Evolutionary conservation across 2,329 filamentous ascomycete genomes (phyloP), one percentile per base, ranked within the genome.

Genomic region (Tolypocladium endophyticum): DNA sequence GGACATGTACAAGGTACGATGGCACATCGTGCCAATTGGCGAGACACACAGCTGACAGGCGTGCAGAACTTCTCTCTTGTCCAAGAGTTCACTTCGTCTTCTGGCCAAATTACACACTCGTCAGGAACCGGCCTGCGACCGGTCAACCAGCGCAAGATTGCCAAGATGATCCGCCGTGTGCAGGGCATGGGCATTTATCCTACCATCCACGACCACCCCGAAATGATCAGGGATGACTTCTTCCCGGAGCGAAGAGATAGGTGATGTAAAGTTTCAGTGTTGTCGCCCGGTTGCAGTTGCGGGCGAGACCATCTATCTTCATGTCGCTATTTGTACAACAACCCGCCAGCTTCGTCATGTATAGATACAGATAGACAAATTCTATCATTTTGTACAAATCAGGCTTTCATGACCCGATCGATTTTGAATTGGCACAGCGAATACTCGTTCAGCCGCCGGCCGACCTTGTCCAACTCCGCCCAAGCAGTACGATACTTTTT

Each of bases 121-220:
- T 81, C 73, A 7, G 79, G 87, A 30, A 97, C 92, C 0, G 91
- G 90, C 18, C 79, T 99, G 62, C 83, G 90, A 60, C 89, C 89
- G 3, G 88, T 90, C 65, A 97, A 97, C 79, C 94, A 99, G 79
- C 83, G 94, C 66, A 92, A 88, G 76, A 86, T 99, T 71, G 89
- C 93, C 63, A 97, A 95, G 79, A 93, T 95, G 58, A 89, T 99
- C 68, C 81, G 94, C 65, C 84, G 94, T 67, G 88, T 90, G 25
- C 87, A 97, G 68, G 94, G 92, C 1, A 82, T 97, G 70, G 94
- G 94, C 20, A 79, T 97, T 62, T 92, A 97, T 82, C 94, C 94
- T 30, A 95, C 87, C 72, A 88, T 95, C 59, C 90, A 99, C 77
- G 79, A 81, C 65, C 94, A 99, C 76, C 94, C 94, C 4, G 89